Evolutionary conservation across 371 early-diverging fungal genomes (phyloP), one percentile per base, ranked within the genome.

Genomic region (Mucor velutinosus): DNA sequence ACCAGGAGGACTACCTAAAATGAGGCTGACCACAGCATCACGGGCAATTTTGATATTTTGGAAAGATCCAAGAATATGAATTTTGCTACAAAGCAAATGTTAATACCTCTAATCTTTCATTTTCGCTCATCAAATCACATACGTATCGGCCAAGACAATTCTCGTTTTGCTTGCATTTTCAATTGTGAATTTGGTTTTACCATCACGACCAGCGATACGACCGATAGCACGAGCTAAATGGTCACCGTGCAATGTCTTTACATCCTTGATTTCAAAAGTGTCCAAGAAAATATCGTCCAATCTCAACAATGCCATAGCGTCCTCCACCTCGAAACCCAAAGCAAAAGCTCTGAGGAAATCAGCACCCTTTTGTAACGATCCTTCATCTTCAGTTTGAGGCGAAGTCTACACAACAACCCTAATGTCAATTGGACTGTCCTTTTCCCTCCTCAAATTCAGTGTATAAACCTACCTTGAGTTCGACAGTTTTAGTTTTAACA

Each of bases 201-300:
- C 99, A 72, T 98, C 95, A 81, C 95, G 94, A 63, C 99, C 99
- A 43, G 99, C 99, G 75, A 99, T 94, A 79, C 99, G 95, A 72
- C 99, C 99, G 75, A 99, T 83, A 69, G 99, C 99, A 70, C 99
- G 91, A 27, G 97, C 92, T 76, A 99, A 81, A 81, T 99, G 97
- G 72, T 97, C 96, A 58, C 97, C 96, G 60, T 92, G 92, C 55
- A 99, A 80, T 15, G 95, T 97, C 86, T 98, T 97, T 39, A 99
- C 95, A 78, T 99, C 99, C 84, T 97, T 97, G 79, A 99, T 93
- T 69, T 99, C 97, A 79, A 99, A 99, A 17, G 94, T 88, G 73
- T 99, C 99, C 74, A 99, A 76, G 79, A 90, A 98, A 69, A 98
- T 83, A 71, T 98, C 99, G 70, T 98, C 98, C 78, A 98, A 82